Evolutionary conservation across 2,329 filamentous ascomycete species (phyloP).

Genomic region (Stylonectria norvegica): DNA sequence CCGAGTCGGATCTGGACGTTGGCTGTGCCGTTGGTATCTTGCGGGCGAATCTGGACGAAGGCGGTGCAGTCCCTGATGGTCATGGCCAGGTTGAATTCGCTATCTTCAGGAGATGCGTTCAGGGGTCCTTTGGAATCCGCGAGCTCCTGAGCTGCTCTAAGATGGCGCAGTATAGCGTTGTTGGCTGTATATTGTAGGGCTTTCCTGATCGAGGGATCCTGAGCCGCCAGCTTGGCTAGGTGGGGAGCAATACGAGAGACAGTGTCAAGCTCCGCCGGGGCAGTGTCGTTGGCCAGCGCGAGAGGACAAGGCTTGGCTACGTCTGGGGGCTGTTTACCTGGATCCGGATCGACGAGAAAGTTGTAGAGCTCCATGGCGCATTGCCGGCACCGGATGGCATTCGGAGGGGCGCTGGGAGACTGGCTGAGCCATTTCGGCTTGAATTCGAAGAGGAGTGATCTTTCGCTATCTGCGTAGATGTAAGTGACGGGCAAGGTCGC

Average conservation of each 20-base stretch:
- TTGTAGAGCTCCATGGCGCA: conserved; percentile 56
- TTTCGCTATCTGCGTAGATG: conserved; percentile 24
- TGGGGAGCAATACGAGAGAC: conserved; percentile 39
- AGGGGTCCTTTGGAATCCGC: conserved; percentile 46
- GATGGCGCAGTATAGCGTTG: conserved; percentile 33
- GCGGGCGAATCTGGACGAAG: conserved; percentile 57
- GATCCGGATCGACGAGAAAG: conserved; percentile 31
- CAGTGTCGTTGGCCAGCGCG: conserved; percentile 54
- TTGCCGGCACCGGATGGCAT: conserved; percentile 66
- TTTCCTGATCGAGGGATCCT: conserved; percentile 18
- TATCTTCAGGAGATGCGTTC: conserved; percentile 36
- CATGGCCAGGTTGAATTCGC: conserved; percentile 67
- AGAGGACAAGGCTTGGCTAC: conserved; percentile 62
- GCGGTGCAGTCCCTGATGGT: conserved; percentile 77
- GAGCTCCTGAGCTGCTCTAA: conserved; percentile 37
- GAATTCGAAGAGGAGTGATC: conserved; percentile 60
- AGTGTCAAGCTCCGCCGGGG: conserved; percentile 41
- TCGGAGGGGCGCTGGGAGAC: conserved; percentile 65
- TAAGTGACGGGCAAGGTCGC: conserved; percentile 3
- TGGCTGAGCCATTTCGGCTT: conserved; percentile 84
- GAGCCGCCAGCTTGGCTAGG: conserved; percentile 26
- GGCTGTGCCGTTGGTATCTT: conserved; percentile 13
- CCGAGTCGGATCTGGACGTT: conserved; percentile 60
- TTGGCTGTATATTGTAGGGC: too few relatives aligned
- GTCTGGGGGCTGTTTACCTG: conserved; percentile 33